phyloP scores from a whole-genome alignment of 495 filamentous ascomycete genomes.

The Podospora australis region DNA sequence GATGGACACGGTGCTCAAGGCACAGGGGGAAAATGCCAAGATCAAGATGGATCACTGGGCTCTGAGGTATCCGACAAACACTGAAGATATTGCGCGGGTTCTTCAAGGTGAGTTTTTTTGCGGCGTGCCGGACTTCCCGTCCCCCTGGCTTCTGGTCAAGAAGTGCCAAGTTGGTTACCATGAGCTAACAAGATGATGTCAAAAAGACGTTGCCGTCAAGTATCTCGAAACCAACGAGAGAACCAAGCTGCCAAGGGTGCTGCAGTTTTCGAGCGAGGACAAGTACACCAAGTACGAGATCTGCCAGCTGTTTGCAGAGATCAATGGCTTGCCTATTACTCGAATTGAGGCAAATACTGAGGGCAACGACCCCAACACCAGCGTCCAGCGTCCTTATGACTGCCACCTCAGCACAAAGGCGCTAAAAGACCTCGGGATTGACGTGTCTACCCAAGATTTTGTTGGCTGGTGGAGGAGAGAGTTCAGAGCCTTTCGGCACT shows the following conservation, averaged over 20 bases:
- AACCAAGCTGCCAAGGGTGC: slow-evolving; percentile 54
- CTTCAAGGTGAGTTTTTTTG: slow-evolving; percentile 40
- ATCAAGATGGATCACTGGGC: slow-evolving; percentile 89
- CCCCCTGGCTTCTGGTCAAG: too few relatives aligned
- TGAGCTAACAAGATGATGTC: not conserved
- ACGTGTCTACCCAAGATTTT: slow-evolving; percentile 71
- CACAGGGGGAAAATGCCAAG: slow-evolving; percentile 49
- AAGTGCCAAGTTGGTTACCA: not conserved
- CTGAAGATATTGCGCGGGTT: slow-evolving; percentile 82
- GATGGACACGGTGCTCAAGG: slow-evolving; percentile 65
- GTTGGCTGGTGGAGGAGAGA: slow-evolving; percentile 69
- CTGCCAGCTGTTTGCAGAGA: slow-evolving; percentile 69
- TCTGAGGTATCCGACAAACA: slow-evolving; percentile 76
- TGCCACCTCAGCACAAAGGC: slow-evolving; percentile 76
- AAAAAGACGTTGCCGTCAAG: slow-evolving; percentile 54
- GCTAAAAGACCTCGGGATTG: slow-evolving; percentile 68
- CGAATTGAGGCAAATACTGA: slow-evolving; percentile 65
- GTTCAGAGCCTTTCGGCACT: slow-evolving; percentile 43
- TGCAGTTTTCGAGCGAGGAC: slow-evolving; percentile 88
- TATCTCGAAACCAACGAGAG: slow-evolving; percentile 48
- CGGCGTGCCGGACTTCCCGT: too few relatives aligned
- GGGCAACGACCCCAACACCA: slow-evolving; percentile 67
- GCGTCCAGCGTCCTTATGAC: slow-evolving; percentile 80
- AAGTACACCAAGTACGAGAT: slow-evolving; percentile 89
- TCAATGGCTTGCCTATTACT: slow-evolving; percentile 69